Base-by-base conservation (phyloP, 2,329 filamentous ascomycete species). In the Cercospora nicotianae region DNA sequence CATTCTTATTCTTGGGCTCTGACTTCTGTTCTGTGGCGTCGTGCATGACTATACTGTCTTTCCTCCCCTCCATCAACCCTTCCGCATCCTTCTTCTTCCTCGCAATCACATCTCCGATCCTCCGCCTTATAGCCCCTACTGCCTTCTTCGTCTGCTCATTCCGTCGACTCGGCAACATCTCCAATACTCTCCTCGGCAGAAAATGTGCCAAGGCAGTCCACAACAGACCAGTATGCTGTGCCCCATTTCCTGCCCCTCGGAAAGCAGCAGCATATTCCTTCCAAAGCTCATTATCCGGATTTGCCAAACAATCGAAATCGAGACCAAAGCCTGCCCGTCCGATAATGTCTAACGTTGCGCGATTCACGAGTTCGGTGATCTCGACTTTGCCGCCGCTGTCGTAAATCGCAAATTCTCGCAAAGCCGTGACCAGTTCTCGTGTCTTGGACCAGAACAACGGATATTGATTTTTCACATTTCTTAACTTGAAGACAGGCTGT, bases 301-400 rank as follows among this genome's bases (percentile, higher is more conserved):
- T 55, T 9, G 60, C 60, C 30, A 81, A 69, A 1, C 79, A 76
- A 16, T 76, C 75, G 39, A 81, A 79, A 33, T 82, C 80, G 5
- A 78, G 75, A 7, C 80, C 80, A 0, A 81, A 74, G 0, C 78
- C 80, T 5, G 79, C 80, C n/a, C 80, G 72, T 7, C 80, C 80
- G 26, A 82, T 82, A 42, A 82, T 81, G 53, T 82, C 80, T 55
- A 82, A 71, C 3, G 80, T 81, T 7, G 79, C 80, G 16, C 42
- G 60, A 12, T 20, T 51, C 7, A 60, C 36, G 18, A 60, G 33
- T 23, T 5, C 31, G n/a, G 36, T 39, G 8, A 60, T 20, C 26
- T 60, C 58, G 33, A 60, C 55, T 13, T 31, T 31, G 26, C 55
- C 55, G 9, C 8, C 10, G 20, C 18, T 13, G 20, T 58, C 26